These are phyloP conservation scores for Begonia peltatifolia DNA, from an alignment of 306 rosid species.

Conservation along the genomic window DNA sequence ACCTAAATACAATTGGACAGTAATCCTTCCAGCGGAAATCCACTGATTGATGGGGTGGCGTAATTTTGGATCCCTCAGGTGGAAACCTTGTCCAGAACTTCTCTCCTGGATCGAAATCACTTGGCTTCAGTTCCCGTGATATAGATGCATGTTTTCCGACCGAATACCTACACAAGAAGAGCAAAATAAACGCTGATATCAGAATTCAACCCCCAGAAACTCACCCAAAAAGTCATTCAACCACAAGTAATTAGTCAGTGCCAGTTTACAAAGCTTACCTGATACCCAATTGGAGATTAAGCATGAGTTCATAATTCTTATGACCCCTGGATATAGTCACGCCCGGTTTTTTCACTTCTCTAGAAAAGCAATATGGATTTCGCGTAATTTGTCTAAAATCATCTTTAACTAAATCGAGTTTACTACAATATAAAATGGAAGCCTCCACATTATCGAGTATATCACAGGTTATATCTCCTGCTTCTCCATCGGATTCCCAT, in stretches of 20 bases:
- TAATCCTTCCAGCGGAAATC: slow-evolving; percentile 97
- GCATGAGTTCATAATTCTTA: slow-evolving; percentile 88
- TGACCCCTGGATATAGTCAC: slow-evolving; percentile 70
- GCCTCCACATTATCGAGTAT: slow-evolving; percentile 86
- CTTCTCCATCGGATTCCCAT: slow-evolving; percentile 94
- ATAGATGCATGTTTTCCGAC: slow-evolving; percentile 82
- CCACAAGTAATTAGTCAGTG: background rate
- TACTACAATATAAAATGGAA: slow-evolving; percentile 38
- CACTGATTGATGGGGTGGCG: slow-evolving; percentile 76
- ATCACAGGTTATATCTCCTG: slow-evolving; percentile 92
- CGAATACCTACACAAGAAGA: slow-evolving; percentile 37
- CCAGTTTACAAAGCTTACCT: slow-evolving; percentile 29
- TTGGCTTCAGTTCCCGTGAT: slow-evolving; percentile 27
- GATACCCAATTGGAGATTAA: slow-evolving; percentile 83
- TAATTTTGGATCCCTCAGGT: slow-evolving; percentile 67
- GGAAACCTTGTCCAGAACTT: slow-evolving; percentile 97
- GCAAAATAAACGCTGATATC: slow-evolving; percentile 3
- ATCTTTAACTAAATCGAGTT: slow-evolving; percentile 19
- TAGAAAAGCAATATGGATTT: slow-evolving; percentile 32
- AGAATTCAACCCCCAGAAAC: background rate
- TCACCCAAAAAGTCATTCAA: background rate
- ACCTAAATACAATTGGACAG: slow-evolving; percentile 95
- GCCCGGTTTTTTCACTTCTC: slow-evolving; percentile 78
- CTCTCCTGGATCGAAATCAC: slow-evolving; percentile 79
- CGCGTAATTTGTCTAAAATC: slow-evolving; percentile 31